Conservation (phyloP, 192 early-diverging fungal genomes). For the Allomyces javanicus region DNA sequence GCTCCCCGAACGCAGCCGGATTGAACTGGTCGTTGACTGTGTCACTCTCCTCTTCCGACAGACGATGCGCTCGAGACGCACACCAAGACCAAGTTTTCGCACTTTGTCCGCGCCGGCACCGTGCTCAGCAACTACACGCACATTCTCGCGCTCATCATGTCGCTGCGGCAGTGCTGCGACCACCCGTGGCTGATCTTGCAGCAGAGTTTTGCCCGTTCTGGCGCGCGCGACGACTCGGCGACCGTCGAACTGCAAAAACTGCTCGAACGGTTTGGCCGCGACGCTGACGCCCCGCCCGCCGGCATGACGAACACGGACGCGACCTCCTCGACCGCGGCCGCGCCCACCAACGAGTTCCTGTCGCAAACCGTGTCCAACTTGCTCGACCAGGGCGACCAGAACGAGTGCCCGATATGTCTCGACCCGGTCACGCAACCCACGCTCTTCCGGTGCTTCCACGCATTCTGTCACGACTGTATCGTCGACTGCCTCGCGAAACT, state of each 20-base stretch:
- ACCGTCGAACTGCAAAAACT: too few species aligned
- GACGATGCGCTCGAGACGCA: constrained; percentile 41
- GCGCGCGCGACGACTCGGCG: too few species aligned
- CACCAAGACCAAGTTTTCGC: constrained; percentile 38
- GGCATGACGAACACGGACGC: too few species aligned
- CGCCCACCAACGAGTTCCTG: too few species aligned
- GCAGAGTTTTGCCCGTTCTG: too few species aligned
- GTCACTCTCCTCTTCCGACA: not conserved
- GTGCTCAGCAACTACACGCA: constrained; percentile 44
- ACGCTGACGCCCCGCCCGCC: too few species aligned
- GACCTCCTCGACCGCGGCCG: too few species aligned
- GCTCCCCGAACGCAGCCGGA: too few species aligned
- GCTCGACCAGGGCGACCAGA: too few species aligned
- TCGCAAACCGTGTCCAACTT: too few species aligned
- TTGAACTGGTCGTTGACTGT: too few species aligned
- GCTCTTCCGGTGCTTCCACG: not conserved
- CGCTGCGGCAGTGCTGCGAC: constrained; percentile 48
- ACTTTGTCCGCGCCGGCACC: constrained; percentile 37
- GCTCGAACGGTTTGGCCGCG: too few species aligned
- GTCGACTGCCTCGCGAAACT: not conserved
- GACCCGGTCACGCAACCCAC: not conserved
- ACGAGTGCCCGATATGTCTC: not conserved
- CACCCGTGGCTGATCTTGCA: constrained; percentile 33
- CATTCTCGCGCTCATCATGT: constrained; percentile 38
- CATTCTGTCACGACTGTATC: not conserved